A percentile compares a stretch with the other conserved stretches of the same genome.
Evolutionary conservation across 2,329 filamentous ascomycete genomes (phyloP).

Genomic region (Penicillium sp.): DNA sequence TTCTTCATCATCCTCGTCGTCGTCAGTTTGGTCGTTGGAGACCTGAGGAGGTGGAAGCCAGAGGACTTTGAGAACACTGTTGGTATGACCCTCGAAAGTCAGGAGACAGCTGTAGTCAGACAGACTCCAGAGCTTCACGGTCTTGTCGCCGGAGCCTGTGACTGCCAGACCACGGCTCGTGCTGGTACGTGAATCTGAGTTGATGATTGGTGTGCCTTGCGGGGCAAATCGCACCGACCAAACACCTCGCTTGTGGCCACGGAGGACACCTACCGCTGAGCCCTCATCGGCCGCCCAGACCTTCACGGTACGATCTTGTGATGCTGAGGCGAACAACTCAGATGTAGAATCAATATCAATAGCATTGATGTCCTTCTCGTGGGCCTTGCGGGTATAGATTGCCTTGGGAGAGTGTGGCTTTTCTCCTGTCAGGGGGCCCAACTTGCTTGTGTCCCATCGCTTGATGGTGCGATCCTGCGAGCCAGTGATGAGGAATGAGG

Average conservation of each 20-base stretch:
- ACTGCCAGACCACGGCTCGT: conserved; percentile 75
- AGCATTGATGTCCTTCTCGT: conserved; percentile 98
- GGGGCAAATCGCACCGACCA: conserved; percentile 94
- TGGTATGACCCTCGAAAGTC: conserved; percentile 94
- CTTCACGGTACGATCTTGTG: conserved; percentile 94
- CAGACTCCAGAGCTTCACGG: conserved; percentile 90
- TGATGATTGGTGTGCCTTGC: conserved; percentile 70
- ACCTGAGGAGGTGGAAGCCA: conserved; percentile 66
- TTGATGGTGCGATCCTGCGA: conserved; percentile 96
- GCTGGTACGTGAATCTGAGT: conserved; percentile 68
- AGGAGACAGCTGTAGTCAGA: conserved; percentile 87
- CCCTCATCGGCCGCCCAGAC: conserved; percentile 92
- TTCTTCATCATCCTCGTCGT: conserved; percentile 35
- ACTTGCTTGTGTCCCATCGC: conserved; percentile 76
- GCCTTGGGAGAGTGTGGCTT: conserved; percentile 51
- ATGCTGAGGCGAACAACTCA: conserved; percentile 89
- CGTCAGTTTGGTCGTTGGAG: conserved; percentile 32
- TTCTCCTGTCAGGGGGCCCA: conserved; percentile 50
- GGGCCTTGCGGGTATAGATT: conserved; percentile 85
- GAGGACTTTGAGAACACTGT: conserved; percentile 88
- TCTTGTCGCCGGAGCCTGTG: conserved; percentile 94
- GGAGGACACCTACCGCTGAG: conserved; percentile 84
- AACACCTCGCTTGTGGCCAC: conserved; percentile 90
- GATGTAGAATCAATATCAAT: conserved; percentile 74
- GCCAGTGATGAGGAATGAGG: conserved; percentile 81